Base-by-base conservation (phyloP, 2,329 filamentous ascomycete species). In the Penicillium hordei region DNA sequence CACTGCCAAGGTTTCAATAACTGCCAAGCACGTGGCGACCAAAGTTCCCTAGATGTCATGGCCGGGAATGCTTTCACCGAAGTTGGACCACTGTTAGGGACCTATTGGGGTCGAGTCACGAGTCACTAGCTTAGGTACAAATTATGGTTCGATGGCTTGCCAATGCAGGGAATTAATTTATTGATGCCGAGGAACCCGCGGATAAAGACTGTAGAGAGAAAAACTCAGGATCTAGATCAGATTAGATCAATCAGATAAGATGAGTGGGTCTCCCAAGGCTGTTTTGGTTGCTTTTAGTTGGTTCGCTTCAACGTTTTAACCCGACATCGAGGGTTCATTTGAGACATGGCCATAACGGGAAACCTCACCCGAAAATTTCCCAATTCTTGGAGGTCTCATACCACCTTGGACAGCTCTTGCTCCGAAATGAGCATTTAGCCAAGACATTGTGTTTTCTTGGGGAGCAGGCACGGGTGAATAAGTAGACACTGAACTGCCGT, bases 161-260 rank as follows among this genome's bases (percentile, higher is more conserved):
- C n/a, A 12, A 21, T 46, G 29, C 7, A 46, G 13, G 19, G 4
- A 33, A 33, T 46, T 46, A 46, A 33, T 33, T 8, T 21, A 33
- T 21, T 33, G 44, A 21, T 33, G 44, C 13, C 29, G 27, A 17
- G 7, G 19, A 17, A 17, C 27, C 44, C 44, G 44, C 19, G 4
- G 44, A 33, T 15, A 23, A 31, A 46, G 29, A 33, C 13, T 2
- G 7, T 9, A 46, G 12, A 17, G 12, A 12, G 6, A 15, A 17
- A 21, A 8, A 15, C 12, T 9, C 1, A 15, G 4, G 13, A 15
- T 15, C 44, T 15, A 19, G 44, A 46, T 46, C 44, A 21, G 44
- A 46, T 46, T 17, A 46, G 44, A 46, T 46, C 29, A 46, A 46
- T 46, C 27, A 46, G 44, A 46, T 46, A 46, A 46, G 44, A 46